Evolutionary conservation across 1,284 basidiomycete species (phyloP), one percentile per base, ranked within the genome.

Genomic region (Marasmius fiardii): DNA sequence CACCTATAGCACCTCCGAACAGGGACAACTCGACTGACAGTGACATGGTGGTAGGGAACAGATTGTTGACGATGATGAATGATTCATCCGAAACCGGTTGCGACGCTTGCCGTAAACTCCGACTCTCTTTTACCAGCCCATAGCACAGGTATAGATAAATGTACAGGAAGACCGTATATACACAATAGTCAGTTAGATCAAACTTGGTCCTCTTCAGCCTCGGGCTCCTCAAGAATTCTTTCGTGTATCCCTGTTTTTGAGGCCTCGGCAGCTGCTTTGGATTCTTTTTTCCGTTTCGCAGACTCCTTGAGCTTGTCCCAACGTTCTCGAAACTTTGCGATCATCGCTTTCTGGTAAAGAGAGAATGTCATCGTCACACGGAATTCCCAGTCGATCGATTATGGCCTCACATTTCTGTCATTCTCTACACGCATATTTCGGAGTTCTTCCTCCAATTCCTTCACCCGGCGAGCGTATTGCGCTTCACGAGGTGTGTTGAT

Each of bases 231-330:
- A 18, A 85, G 79, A 54, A 92, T 92, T 51, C 79, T 76, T 57
- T 90, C 85, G 57, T 79, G 75, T 20, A 83, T 75, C 24, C 76
- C 72, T 16, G 74, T 65, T 35, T 74, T 74, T 8, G 74, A 73
- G 31, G 74, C 71, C 20, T 76, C 77, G 20, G 77, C 79, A 3
- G 79, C 79, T n/a, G 79, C 81, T 67, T 88, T 92, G 12, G 88
- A 88, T 66, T 92, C 89, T 68, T 92, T 91, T 74, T 94, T 94
- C 56, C 86, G 85, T 67, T 86, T 89, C 14, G 91, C 88, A 26
- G 86, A 88, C 61, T 90, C 85, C 68, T 95, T 95, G 59, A 95
- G 74, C 68, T 92, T 92, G 64, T 93, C 90, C 87, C 92, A 94
- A 56, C 90, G 79, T 67, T 89, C 92, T 47, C 88, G 84, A 74